Evolutionary conservation across 495 filamentous ascomycete genomes (phyloP), one percentile per base, ranked within the genome.

Genomic region (Talaromyces liani): DNA sequence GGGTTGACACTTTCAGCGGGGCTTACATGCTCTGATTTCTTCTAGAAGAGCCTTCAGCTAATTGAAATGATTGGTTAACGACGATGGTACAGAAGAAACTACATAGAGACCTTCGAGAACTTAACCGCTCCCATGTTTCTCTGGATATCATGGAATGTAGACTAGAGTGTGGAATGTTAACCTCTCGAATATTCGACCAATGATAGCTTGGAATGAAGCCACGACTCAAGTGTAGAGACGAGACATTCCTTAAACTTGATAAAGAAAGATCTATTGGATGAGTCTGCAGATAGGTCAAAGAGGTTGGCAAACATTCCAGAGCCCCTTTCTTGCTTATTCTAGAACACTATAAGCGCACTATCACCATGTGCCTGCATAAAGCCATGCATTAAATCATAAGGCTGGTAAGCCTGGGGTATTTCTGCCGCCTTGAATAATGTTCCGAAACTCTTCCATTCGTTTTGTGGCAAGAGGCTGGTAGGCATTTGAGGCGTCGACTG

Each of bases 391-490:
- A 12, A 27, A 14, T 9, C 20, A 14, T 2, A 12, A 55, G 25
- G 51, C 25, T 24, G 75, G 77, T 55, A 66, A 66, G 29, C 69
- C 66, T 22, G 77, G 77, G 18, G 45, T 20, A 49, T 49, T 49
- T 49, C 45, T 20, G 36, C 24, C 36, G 12, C 16, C 20, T 36
- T 20, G 14, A 36, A 36, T n/a, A 58, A 58, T 58, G 56, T 58
- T 58, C 31, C 18, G 4, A 25, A 5, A 55, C 7, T 36, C 31
- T 58, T 58, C 56, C 16, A 36, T 49, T 49, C 8, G 6, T n/a
- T 33, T 0, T 18, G 14, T 58, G 56, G 7, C 6, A 20, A 2
- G 33, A 25, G 57, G 57, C 57, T 59, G 57, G 57, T 41, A 36
- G 22, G 45, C 12, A 58, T 36, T 34, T 36, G 31, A 20, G 24